These are phyloP conservation scores for Camellia lanceoleosa DNA, from an alignment of 148 eudicot species.

Conservation along the genomic window DNA sequence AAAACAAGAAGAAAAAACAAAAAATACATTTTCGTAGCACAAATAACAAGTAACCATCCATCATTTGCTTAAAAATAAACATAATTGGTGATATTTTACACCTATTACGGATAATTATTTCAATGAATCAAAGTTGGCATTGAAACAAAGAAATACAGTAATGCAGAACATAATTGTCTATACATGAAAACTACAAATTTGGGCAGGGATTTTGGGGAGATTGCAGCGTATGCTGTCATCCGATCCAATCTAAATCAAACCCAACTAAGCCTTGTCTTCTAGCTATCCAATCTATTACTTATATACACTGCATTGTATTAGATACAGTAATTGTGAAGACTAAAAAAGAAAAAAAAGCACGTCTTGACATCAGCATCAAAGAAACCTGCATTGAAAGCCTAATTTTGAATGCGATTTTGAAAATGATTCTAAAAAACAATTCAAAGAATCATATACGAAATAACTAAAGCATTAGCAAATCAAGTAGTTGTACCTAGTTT, in stretches of 20 bases:
- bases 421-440: neutral
- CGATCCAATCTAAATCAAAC: neutral
- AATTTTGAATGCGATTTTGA: neutral
- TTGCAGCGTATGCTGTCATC: neutral
- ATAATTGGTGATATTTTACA: neutral
- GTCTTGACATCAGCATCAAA: neutral
- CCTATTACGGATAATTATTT: neutral
- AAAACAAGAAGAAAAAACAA: neutral
- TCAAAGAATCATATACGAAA: neutral
- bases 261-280: neutral
- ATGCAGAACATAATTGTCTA: neutral
- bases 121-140: neutral
- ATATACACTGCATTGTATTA: neutral
- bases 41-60: neutral
- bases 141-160: neutral
- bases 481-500: constrained; percentile 15
- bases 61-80: neutral
- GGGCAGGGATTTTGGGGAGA: neutral
- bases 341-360: neutral
- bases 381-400: constrained; percentile 7
- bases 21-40: neutral
- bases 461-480: neutral
- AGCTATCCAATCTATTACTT: neutral
- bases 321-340: neutral
- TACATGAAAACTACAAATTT: neutral